Percentiles rank a stretch among this genome's conserved stretches.
phyloP scores from a whole-genome alignment of 345 rosid genomes.

The Ceriops zippeliana region DNA sequence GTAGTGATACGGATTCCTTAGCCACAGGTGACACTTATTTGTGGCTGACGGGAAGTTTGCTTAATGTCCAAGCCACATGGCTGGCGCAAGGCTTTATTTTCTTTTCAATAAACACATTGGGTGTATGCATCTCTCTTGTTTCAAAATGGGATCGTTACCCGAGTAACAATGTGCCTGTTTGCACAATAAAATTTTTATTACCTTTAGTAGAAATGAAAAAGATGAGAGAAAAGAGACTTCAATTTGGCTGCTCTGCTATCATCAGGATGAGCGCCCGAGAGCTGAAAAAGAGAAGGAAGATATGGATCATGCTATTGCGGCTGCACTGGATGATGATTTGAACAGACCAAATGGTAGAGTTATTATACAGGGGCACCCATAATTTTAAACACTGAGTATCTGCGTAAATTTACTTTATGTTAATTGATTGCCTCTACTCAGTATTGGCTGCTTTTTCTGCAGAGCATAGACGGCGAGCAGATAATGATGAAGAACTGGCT shows the following conservation, averaged over 20 bases:
- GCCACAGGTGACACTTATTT: neutral
- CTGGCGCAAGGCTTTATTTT: slow-evolving; percentile 4
- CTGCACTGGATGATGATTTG: slow-evolving; percentile 54
- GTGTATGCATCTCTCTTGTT: too few species aligned
- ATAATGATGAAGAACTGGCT: slow-evolving; percentile 43
- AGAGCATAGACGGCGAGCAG: slow-evolving; percentile 54
- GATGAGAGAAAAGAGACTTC: neutral
- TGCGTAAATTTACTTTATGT: neutral
- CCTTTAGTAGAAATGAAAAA: too few species aligned
- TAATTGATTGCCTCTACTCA: neutral
- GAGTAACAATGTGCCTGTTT: too few species aligned
- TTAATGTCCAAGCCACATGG: slow-evolving; percentile 15
- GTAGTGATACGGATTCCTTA: neutral
- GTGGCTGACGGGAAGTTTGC: slow-evolving; percentile 1
- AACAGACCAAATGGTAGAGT: slow-evolving; percentile 54
- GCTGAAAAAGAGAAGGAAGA: slow-evolving; percentile 57
- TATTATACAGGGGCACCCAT: neutral
- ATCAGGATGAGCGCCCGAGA: slow-evolving; percentile 63
- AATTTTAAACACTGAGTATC: neutral
- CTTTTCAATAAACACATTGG: neutral
- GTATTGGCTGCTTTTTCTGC: slow-evolving; percentile 6
- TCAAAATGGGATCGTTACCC: too few species aligned
- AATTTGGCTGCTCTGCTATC: slow-evolving; percentile 7
- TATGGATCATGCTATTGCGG: slow-evolving; percentile 61
- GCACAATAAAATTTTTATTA: too few species aligned